phyloP scores from a whole-genome alignment of 2,329 filamentous ascomycete genomes.

The Penicillium sp. region DNA sequence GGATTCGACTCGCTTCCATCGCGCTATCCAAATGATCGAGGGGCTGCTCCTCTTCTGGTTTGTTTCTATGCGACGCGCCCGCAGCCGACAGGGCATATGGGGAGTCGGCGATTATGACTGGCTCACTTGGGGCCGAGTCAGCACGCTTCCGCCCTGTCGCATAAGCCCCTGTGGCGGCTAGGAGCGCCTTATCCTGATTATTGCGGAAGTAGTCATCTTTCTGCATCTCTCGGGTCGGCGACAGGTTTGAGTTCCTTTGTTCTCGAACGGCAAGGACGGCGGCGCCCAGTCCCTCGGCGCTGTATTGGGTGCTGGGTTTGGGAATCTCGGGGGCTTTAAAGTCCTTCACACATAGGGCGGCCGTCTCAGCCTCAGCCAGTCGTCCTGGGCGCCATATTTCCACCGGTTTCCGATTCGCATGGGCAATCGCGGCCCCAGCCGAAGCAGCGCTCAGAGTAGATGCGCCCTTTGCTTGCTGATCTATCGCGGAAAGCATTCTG shows the following conservation, averaged over 20 bases:
- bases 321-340: conserved; percentile 46
- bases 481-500: conserved; percentile 16
- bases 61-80: conserved; percentile 59
- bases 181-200: conserved; percentile 64
- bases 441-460: conserved; percentile 59
- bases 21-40: conserved; percentile 45
- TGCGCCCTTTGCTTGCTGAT: conserved; percentile 52
- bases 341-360: conserved; percentile 59
- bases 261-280: conserved; percentile 62
- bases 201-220: conserved; percentile 47
- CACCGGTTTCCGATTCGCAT: conserved; percentile 63
- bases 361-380: conserved; percentile 60
- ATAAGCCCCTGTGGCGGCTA: conserved; percentile 77
- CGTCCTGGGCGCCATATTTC: conserved; percentile 67
- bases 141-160: conserved; percentile 59
- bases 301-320: conserved; percentile 51
- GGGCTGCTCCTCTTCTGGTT: conserved; percentile 42
- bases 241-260: conserved; percentile 16
- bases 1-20: conserved; percentile 60
- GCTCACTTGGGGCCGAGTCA: conserved; percentile 57
- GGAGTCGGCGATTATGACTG: conserved; percentile 52
- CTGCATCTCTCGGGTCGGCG: conserved; percentile 11
- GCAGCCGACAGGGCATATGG: conserved; percentile 67
- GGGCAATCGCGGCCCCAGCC: conserved; percentile 73
- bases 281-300: conserved; percentile 69